These are phyloP conservation scores for Phylloporus scabripes DNA, from an alignment of 768 basidiomycete species.

Conservation along the genomic window DNA sequence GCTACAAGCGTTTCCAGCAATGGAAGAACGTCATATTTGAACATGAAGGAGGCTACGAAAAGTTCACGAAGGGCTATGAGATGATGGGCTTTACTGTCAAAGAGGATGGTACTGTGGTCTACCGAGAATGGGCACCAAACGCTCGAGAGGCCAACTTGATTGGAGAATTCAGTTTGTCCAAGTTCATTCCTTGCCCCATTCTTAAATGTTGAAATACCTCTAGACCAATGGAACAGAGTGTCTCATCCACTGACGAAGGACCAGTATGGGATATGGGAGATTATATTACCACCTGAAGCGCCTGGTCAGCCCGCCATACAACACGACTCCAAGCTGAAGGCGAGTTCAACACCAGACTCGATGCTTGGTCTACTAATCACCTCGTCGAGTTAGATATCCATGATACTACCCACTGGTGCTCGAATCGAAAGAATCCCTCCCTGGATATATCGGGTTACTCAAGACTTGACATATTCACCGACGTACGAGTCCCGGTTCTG, in stretches of 20 bases:
- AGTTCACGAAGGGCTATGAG: slow-evolving; percentile 54
- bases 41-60: slow-evolving; percentile 78
- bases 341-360: slow-evolving; percentile 25
- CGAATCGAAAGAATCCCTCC: slow-evolving; percentile 90
- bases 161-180: slow-evolving; percentile 90
- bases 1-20: slow-evolving; percentile 61
- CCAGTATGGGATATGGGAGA: slow-evolving; percentile 86
- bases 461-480: slow-evolving; percentile 84
- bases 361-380: not conserved
- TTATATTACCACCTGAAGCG: slow-evolving; percentile 60
- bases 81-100: slow-evolving; percentile 70
- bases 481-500: slow-evolving; percentile 97
- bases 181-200: not conserved
- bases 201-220: slow-evolving; percentile 1
- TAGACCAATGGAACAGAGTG: slow-evolving; percentile 84
- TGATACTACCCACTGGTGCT: slow-evolving; percentile 72
- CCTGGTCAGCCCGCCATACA: slow-evolving; percentile 77
- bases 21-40: slow-evolving; percentile 74
- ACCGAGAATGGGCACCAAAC: slow-evolving; percentile 96
- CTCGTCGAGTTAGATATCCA: slow-evolving; percentile 64
- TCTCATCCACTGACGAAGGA: slow-evolving; percentile 85
- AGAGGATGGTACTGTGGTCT: slow-evolving; percentile 62
- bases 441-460: slow-evolving; percentile 95
- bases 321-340: slow-evolving; percentile 95
- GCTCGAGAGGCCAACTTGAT: slow-evolving; percentile 77